Evolutionary conservation across 1,284 basidiomycete species (phyloP).

Genomic region (Heterobasidion occidentale): DNA sequence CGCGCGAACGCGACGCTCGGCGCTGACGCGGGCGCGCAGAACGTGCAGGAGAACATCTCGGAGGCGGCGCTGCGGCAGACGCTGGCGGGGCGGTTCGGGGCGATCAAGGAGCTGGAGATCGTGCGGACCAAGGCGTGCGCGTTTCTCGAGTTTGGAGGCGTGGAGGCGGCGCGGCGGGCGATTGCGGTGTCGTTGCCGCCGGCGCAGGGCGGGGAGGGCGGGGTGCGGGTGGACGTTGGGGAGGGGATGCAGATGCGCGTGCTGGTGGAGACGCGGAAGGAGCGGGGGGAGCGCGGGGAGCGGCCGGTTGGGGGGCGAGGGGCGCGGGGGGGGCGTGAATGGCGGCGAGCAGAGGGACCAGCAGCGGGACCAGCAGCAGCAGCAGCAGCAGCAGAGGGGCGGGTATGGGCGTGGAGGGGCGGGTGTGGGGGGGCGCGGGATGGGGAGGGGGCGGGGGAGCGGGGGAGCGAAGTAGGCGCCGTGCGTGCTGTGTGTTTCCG

Average conservation of each 20-base stretch:
- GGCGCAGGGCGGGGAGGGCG: conserved; percentile 78
- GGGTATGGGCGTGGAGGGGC: conserved; percentile 19
- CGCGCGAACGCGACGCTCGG: too few species aligned
- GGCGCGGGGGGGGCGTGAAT: conserved; percentile 20
- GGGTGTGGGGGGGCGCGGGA: too few species aligned
- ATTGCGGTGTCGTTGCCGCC: conserved; percentile 66
- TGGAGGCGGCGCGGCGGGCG: conserved; percentile 81
- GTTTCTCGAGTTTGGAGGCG: conserved; percentile 81
- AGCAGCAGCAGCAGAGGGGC: neutral
- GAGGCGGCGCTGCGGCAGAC: conserved; percentile 48
- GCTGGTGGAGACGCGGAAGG: conserved; percentile 83
- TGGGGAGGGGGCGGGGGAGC: too few species aligned
- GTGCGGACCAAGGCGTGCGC: conserved; percentile 87
- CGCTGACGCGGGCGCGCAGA: too few species aligned
- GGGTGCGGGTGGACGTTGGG: conserved; percentile 67
- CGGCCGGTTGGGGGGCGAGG: conserved; percentile 25
- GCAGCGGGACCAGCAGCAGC: neutral
- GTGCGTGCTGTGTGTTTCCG: too few species aligned
- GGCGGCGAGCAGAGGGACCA: neutral
- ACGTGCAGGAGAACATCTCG: conserved; percentile 70
- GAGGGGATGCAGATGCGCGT: conserved; percentile 52
- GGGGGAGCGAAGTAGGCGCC: too few species aligned
- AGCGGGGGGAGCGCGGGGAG: conserved; percentile 55
- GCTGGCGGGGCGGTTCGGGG: conserved; percentile 72
- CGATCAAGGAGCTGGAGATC: conserved; percentile 85